phyloP scores from a whole-genome alignment of 2,329 filamentous ascomycete genomes.

The Verticillium isaacii region DNA sequence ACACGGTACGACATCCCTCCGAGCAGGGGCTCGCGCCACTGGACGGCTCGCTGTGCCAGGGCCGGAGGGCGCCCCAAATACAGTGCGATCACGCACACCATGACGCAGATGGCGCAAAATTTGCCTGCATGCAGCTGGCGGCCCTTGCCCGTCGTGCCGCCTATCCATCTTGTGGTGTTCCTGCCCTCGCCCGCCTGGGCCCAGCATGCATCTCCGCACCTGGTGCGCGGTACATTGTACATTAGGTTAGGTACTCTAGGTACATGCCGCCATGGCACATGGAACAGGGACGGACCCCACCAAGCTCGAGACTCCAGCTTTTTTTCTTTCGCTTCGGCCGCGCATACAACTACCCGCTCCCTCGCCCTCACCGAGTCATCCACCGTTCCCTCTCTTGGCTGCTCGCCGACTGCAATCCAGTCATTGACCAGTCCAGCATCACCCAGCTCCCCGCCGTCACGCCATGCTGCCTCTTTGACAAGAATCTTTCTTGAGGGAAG shows the following conservation, averaged over 20 bases:
- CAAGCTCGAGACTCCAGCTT: background rate
- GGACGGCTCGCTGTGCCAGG: background rate
- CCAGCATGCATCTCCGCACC: background rate
- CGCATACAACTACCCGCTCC: background rate
- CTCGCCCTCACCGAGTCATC: background rate
- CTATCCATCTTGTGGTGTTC: background rate
- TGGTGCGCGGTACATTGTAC: background rate
- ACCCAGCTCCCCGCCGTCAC: background rate
- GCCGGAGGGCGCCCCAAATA: background rate
- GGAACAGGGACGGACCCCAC: background rate
- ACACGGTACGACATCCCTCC: background rate
- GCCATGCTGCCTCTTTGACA: slow-evolving; percentile 3
- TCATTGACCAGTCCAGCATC: background rate
- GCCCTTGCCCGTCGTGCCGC: background rate
- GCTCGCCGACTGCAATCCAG: background rate
- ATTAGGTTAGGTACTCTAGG: background rate
- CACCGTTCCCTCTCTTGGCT: background rate
- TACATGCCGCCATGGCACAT: background rate
- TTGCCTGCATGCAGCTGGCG: background rate
- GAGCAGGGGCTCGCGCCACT: background rate
- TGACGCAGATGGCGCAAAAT: background rate
- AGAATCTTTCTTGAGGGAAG: background rate
- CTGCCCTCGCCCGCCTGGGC: background rate
- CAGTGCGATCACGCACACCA: background rate
- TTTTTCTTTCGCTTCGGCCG: background rate